A percentile compares a stretch with the other conserved stretches of the same genome.
These are phyloP conservation scores for Cerrena zonata DNA, from an alignment of 1,284 basidiomycete species.

Conservation along the genomic window DNA sequence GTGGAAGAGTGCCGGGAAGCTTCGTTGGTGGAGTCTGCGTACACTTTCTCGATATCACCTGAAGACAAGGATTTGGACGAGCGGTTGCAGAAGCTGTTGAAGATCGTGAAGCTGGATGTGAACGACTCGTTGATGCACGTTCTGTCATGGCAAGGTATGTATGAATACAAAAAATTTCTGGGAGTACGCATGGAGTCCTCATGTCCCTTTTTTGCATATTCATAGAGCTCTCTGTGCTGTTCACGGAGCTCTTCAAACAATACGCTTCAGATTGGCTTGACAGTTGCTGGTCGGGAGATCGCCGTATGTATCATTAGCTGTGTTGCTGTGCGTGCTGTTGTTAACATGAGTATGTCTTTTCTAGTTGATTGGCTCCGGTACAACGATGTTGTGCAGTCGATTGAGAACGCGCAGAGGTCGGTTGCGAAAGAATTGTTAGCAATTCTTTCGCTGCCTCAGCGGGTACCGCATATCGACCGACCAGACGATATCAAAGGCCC, in stretches of 20 bases:
- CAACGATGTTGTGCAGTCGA: conserved; percentile 39
- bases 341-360: too few species aligned
- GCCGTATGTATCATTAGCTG: conserved; percentile 55
- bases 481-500: conserved; percentile 46
- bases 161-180: background rate
- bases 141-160: conserved; percentile 43
- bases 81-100: conserved; percentile 42
- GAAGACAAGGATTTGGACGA: conserved; percentile 49
- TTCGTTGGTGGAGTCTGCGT: conserved; percentile 36
- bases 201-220: too few species aligned
- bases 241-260: conserved; percentile 41
- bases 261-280: conserved; percentile 52
- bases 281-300: conserved; percentile 42
- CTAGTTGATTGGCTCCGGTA: conserved; percentile 60
- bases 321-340: too few species aligned
- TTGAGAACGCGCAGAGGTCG: conserved; percentile 18
- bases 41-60: conserved; percentile 45
- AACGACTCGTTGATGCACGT: conserved; percentile 49
- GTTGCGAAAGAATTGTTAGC: conserved; percentile 18
- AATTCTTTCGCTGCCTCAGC: conserved; percentile 16
- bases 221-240: conserved; percentile 44
- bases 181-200: conserved; percentile 5
- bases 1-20: conserved; percentile 39
- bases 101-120: conserved; percentile 43
- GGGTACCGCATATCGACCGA: conserved; percentile 19